These are phyloP conservation scores for Hanseniaspora occidentalis DNA, from an alignment of 805 yeast genomes.

Conservation along the genomic window DNA sequence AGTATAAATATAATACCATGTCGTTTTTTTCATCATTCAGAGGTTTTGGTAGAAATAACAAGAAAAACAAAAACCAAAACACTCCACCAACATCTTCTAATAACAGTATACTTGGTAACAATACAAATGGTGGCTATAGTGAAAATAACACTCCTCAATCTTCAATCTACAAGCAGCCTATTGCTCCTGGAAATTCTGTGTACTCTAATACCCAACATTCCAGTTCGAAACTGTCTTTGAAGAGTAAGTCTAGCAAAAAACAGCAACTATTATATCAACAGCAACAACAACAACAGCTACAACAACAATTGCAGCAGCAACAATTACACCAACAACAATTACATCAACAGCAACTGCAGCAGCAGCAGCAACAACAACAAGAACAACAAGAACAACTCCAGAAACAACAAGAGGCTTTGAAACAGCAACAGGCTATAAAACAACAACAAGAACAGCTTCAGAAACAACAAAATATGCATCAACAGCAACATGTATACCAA, in stretches of 20 bases:
- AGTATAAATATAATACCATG: not conserved
- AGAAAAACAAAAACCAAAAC: constrained; percentile 30
- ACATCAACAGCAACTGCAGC: constrained; percentile 4
- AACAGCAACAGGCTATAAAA: constrained; percentile 7
- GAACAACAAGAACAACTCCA: constrained; percentile 15
- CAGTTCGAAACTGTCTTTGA: constrained; percentile 35
- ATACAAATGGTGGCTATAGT: not conserved
- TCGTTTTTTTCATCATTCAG: constrained; percentile 16
- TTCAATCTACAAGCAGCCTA: constrained; percentile 11
- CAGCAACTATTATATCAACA: constrained; percentile 17
- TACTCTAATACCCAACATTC: constrained; percentile 30
- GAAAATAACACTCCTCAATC: constrained; percentile 11
- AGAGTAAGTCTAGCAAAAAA: constrained; percentile 29
- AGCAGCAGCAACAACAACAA: constrained; percentile 11
- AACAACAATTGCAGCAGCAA: constrained; percentile 9
- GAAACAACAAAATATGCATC: constrained; percentile 9
- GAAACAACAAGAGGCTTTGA: constrained; percentile 10
- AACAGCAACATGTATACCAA: constrained; percentile 6
- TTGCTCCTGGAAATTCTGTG: constrained; percentile 14
- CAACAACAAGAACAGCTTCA: constrained; percentile 18
- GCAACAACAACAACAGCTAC: constrained; percentile 13
- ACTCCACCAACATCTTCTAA: constrained; percentile 5
- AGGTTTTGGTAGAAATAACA: constrained; percentile 48
- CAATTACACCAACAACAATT: constrained; percentile 5
- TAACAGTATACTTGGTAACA: constrained; percentile 1